Base-by-base conservation (phyloP, 2,329 filamentous ascomycete species). In the Botrytis hyacinthi region DNA sequence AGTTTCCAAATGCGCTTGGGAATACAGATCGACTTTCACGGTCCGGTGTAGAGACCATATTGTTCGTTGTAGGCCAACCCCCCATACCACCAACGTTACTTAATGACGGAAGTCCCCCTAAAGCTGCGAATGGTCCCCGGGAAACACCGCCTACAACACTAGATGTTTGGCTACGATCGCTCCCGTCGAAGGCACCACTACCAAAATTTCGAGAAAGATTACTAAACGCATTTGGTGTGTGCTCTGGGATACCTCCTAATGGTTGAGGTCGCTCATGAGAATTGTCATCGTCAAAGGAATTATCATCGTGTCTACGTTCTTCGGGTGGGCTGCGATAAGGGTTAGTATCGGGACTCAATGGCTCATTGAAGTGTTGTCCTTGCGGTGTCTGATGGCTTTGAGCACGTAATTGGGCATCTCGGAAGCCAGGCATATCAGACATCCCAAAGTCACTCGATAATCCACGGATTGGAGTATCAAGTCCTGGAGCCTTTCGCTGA, bases 311-410 rank as follows among this genome's bases (percentile, higher is more conserved):
- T 29, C 88, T 46, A 54, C 66, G 72, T 26, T 73, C 72, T 54
- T 91, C 92, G 12, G 92, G 90, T 3, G 96, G 96, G 81, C 95
- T 98, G 76, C 95, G 93, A 81, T 96, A 99, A 2, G 96, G 96
- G 80, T 99, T 99, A 4, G 96, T 98, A 79, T 97, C 93, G 18
- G 96, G 96, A 81, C 95, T 98, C 80, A 93, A 89, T 0, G 93
- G 92, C 74, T 94, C 93, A 76, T 91, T 86, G n/a, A 61, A 69
- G 63, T 80, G 79, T n/a, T 79, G 80, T 40, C 78, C 81, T 68
- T 80, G 78, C 9, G 81, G 81, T 67, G 80, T 82, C 63, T 82
- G 81, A 42, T 81, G 81, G 35, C 76, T 80, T 76, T 89, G 86
- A 40, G 74, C 73, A 37, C 77, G 76, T 66, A 87, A 82, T 67